A percentile compares a stretch with the other conserved stretches of the same genome.
These are phyloP conservation scores for Coelastrella sp. DNA, from an alignment of 139 green algal genomes.

Conservation along the genomic window DNA sequence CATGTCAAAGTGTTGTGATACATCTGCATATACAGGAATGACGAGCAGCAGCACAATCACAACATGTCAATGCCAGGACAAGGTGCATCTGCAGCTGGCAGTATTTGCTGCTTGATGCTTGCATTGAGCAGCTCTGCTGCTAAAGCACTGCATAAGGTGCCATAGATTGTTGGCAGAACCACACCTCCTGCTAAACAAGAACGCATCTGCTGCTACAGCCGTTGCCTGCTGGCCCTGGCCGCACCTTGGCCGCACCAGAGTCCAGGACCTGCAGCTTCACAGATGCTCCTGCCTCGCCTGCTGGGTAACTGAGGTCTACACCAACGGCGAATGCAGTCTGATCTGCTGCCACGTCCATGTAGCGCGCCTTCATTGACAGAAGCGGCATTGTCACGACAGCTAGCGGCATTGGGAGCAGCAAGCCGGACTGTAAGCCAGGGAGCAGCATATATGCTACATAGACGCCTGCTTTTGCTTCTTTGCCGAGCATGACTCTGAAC, in stretches of 20 bases:
- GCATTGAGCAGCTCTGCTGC: no score
- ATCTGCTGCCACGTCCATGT: neutral
- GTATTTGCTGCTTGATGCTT: no score
- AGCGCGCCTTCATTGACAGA: slow-evolving; percentile 3
- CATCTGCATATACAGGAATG: slow-evolving; percentile 1
- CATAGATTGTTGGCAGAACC: no score
- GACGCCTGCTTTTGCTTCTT: neutral
- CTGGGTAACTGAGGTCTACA: slow-evolving; percentile 4
- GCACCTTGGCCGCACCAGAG: neutral
- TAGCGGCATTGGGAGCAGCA: slow-evolving; percentile 5
- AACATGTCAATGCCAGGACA: neutral
- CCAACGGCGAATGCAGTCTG: neutral
- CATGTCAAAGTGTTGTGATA: slow-evolving; percentile 14
- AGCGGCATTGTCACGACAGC: neutral
- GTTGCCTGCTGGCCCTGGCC: neutral
- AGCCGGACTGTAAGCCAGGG: neutral
- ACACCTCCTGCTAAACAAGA: no score
- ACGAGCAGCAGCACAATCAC: neutral
- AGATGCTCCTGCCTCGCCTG: neutral
- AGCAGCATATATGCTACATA: slow-evolving; percentile 2
- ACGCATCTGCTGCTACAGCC: neutral
- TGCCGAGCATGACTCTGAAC: slow-evolving; percentile 1
- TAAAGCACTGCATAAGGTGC: no score
- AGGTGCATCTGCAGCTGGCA: neutral
- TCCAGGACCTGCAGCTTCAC: slow-evolving; percentile 27